These are phyloP conservation scores for Leccinum subgranulosum DNA, from an alignment of 768 basidiomycete species.

Conservation along the genomic window DNA sequence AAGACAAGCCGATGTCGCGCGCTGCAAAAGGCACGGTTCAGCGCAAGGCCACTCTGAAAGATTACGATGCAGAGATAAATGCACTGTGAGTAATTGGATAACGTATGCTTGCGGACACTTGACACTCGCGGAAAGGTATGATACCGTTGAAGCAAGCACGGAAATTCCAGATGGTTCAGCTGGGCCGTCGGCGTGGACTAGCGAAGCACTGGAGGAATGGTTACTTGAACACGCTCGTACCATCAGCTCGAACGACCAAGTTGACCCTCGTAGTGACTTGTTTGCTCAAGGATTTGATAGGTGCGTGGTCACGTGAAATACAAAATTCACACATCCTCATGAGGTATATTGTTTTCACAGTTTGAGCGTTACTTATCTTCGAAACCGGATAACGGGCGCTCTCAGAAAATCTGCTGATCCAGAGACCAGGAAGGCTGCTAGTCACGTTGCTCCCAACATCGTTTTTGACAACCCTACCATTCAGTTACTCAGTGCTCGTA, in stretches of 20 bases:
- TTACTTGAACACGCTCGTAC: conserved; percentile 23
- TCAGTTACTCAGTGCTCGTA: conserved; percentile 29
- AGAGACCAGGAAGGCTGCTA: conserved; percentile 24
- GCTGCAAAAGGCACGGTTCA: conserved; percentile 45
- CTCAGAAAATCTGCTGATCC: conserved; percentile 31
- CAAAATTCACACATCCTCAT: not conserved
- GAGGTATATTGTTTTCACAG: conserved; percentile 5
- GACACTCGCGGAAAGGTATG: conserved; percentile 24
- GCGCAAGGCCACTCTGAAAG: conserved; percentile 36
- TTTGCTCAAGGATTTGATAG: conserved; percentile 39
- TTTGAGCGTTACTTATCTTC: conserved; percentile 30
- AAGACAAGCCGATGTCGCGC: conserved; percentile 42
- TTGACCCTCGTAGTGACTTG: conserved; percentile 22
- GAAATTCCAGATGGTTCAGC: conserved; percentile 16
- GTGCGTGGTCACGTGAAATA: conserved; percentile 12
- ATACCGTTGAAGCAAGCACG: conserved; percentile 28
- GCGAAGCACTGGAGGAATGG: conserved; percentile 22
- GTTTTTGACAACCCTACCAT: conserved; percentile 43
- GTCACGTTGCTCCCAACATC: conserved; percentile 27
- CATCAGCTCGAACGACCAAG: conserved; percentile 3
- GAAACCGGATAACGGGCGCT: conserved; percentile 19
- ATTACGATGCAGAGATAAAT: conserved; percentile 47
- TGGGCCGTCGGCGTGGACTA: conserved; percentile 27
- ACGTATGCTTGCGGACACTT: not conserved
- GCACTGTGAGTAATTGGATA: conserved; percentile 32